Percentiles rank a stretch among this genome's conserved stretches.
Conservation (phyloP, 257 asterid genomes). For the Nicotiana obtusifolia region DNA sequence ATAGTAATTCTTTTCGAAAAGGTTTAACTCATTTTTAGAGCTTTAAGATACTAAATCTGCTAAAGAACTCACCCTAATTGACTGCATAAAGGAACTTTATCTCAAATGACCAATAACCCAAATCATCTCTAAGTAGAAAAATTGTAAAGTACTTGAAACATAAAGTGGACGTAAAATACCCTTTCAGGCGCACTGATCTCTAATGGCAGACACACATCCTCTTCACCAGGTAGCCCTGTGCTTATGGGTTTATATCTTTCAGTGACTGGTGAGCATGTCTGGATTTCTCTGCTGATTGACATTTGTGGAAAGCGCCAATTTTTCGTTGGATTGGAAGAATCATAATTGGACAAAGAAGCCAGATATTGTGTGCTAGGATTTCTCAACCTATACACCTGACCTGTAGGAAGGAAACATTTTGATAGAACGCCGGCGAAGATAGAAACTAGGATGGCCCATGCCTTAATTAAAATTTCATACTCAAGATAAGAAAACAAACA, state of each 20-base stretch:
- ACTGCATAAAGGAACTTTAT: neutral
- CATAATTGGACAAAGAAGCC: slow-evolving; percentile 53
- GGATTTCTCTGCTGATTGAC: slow-evolving; percentile 27
- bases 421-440: neutral
- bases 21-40: neutral
- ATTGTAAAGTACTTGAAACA: neutral
- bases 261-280: slow-evolving; percentile 28
- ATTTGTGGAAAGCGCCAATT: slow-evolving; percentile 81
- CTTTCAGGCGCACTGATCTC: slow-evolving; percentile 29
- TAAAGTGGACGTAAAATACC: slow-evolving; percentile 27
- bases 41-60: neutral
- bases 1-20: neutral
- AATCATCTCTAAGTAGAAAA: neutral
- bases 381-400: slow-evolving; percentile 71
- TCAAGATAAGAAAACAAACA: neutral
- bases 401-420: slow-evolving; percentile 34
- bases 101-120: neutral
- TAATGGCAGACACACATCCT: slow-evolving; percentile 27
- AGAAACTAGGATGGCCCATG: neutral
- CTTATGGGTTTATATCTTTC: slow-evolving; percentile 34
- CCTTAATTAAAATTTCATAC: neutral
- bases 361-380: slow-evolving; percentile 70
- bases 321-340: slow-evolving; percentile 81
- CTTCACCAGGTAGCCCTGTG: slow-evolving; percentile 16
- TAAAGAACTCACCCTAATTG: neutral